These are phyloP conservation scores for Tolypocladium ophioglossoides DNA, from an alignment of 2,329 filamentous ascomycete species.

Conservation along the genomic window DNA sequence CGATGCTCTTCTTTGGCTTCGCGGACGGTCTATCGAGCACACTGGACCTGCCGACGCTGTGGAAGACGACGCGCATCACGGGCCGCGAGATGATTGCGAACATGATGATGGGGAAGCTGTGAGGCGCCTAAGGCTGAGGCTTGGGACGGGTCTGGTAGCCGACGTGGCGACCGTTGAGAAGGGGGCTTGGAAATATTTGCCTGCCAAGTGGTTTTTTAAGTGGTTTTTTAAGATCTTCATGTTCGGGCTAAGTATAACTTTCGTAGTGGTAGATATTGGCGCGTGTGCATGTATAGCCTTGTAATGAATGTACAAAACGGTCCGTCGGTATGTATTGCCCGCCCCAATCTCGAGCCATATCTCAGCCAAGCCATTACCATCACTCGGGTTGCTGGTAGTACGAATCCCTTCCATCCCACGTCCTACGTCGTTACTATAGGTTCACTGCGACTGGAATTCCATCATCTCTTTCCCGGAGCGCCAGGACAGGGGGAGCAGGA, in stretches of 20 bases:
- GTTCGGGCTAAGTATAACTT: no score
- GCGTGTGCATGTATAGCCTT: neutral
- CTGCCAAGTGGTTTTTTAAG: neutral
- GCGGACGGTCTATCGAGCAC: conserved; percentile 73
- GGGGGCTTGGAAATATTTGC: neutral
- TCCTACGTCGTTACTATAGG: no score
- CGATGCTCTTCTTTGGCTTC: conserved; percentile 85
- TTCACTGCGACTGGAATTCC: no score
- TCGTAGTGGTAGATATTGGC: neutral
- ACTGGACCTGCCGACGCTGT: conserved; percentile 75
- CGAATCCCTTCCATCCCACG: no score
- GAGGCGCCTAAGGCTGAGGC: conserved; percentile 11
- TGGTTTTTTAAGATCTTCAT: no score
- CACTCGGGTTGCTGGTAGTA: no score
- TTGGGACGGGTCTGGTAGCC: neutral
- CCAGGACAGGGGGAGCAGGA: no score
- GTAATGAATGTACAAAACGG: neutral
- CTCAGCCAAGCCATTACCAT: no score
- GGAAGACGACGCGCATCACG: conserved; percentile 66
- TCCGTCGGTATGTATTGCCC: neutral
- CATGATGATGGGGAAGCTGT: conserved; percentile 61
- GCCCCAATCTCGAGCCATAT: no score
- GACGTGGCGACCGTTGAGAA: neutral
- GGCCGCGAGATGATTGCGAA: conserved; percentile 68
- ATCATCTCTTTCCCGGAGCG: no score